Conservation (phyloP, 306 rosid species). For the Pterocarpus macrocarpus region DNA sequence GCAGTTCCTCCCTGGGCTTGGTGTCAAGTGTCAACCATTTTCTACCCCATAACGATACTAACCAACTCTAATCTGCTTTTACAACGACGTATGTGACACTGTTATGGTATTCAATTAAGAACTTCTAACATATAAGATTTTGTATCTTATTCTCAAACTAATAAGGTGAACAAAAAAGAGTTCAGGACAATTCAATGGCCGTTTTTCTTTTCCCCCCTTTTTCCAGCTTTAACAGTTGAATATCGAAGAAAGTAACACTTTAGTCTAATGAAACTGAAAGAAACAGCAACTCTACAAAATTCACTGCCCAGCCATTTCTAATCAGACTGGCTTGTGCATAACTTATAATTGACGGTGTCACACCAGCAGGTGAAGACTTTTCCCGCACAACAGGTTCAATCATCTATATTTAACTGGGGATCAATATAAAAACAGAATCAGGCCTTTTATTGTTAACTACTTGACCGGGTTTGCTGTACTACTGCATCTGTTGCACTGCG, state of each 20-base stretch:
- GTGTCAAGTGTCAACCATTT: too few relatives aligned
- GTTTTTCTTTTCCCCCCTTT: neutral
- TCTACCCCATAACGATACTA: neutral
- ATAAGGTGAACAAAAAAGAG: constrained; percentile 24
- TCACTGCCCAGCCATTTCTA: constrained; percentile 60
- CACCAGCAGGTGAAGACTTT: constrained; percentile 24
- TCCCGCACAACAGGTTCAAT: constrained; percentile 34
- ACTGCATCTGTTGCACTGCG: constrained; percentile 73
- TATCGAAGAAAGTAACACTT: constrained; percentile 24
- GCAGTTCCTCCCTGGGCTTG: neutral
- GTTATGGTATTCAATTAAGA: neutral
- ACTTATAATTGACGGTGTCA: constrained; percentile 44
- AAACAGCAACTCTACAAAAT: constrained; percentile 69
- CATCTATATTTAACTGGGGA: constrained; percentile 32
- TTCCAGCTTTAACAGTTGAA: constrained; percentile 30
- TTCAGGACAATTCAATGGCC: constrained; percentile 17
- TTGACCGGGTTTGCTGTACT: constrained; percentile 64
- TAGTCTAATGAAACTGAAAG: constrained; percentile 37
- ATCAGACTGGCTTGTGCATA: constrained; percentile 58
- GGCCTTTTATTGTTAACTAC: constrained; percentile 32
- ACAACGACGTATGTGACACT: neutral
- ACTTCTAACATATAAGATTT: neutral
- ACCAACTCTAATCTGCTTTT: neutral
- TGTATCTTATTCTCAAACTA: constrained; percentile 7
- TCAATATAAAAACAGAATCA: constrained; percentile 36